Evolutionary conservation across 2,329 filamentous ascomycete species (phyloP), one percentile per base, ranked within the genome.

Genomic region (Ustilaginoidea virens): DNA sequence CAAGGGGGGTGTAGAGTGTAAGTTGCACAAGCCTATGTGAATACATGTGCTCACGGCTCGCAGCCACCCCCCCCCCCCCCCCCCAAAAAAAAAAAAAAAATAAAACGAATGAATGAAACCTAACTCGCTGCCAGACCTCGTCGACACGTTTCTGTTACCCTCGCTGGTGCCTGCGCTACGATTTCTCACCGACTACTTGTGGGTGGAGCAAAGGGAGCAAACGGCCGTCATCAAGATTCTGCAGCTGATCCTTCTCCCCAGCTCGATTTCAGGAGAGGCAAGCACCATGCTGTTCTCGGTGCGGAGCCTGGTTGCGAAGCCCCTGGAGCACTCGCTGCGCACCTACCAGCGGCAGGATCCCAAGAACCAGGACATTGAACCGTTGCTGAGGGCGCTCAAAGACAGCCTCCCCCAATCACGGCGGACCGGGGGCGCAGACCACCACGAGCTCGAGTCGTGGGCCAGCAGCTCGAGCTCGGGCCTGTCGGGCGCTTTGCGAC

Each of bases 121-220:
- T 19, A 17, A 1, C 18, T 23, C n/a, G n/a, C 15, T 15, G 4
- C 3, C 34, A 78, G 73, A 85, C 43, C 61, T 90, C 8, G 72
- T 85, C 3, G 80, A 86, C 39, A 80, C 80, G 0, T 86, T 86
- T 37, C 55, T 90, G 2, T 55, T 87, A n/a, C 81, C 82, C 0
- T 80, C 80, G 0, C 61, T 90, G 1, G 70, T 87, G 2, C 72
- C 76, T 5, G 80, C 77, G 0, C 66, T 87, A 10, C 63, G 66
- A 3, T 87, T 79, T 58, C 63, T 90, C 34, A 65, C 73, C 1
- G 69, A 74, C 31, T 72, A 80, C 39, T 68, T 83, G 4, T 77
- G 75, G 61, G 63, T 74, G 29, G 68, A 75, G 33, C 66, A 69
- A 10, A 62, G 65, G 11, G 73, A 81, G 40, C 68, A 78, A 33